phyloP scores from a whole-genome alignment of 352 stramenopile genomes.

The Phytophthora lateralis region DNA sequence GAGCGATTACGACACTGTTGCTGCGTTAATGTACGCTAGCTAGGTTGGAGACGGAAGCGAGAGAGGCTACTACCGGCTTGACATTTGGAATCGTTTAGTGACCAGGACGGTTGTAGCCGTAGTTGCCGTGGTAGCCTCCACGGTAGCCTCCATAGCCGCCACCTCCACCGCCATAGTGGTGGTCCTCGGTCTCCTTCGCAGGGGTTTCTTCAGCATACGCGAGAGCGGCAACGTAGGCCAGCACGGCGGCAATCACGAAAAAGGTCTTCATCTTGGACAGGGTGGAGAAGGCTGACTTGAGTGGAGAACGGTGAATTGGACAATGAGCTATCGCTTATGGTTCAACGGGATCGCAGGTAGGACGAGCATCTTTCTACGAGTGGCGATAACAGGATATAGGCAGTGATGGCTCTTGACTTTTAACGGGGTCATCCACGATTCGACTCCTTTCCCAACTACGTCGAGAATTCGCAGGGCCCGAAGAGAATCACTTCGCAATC shows the following conservation, averaged over 20 bases:
- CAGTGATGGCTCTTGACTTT: not conserved
- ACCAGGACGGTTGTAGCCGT: not conserved
- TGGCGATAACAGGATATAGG: not conserved
- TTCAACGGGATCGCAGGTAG: not conserved
- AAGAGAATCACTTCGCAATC: constrained; percentile 6
- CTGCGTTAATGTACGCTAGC: not conserved
- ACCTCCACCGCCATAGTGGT: not conserved
- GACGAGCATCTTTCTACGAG: not conserved
- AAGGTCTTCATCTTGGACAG: constrained; percentile 21
- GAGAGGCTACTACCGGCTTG: not conserved
- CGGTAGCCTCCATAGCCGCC: not conserved
- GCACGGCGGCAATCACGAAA: constrained; percentile 16
- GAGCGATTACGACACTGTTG: constrained; percentile 3
- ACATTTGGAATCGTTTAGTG: constrained; percentile 1
- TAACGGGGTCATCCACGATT: constrained; percentile 4
- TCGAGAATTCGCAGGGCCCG: not conserved
- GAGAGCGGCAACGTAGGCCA: constrained; percentile 15
- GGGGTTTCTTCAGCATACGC: constrained; percentile 7
- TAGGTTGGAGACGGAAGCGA: no score
- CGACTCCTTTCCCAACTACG: constrained; percentile 11
- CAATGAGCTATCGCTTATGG: constrained; percentile 8
- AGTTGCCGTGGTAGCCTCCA: not conserved
- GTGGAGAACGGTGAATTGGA: constrained; percentile 5
- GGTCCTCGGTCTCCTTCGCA: constrained; percentile 8
- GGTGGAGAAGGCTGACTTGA: constrained; percentile 7